Base-by-base conservation (phyloP, 345 rosid genomes). In the Camelina neglecta region DNA sequence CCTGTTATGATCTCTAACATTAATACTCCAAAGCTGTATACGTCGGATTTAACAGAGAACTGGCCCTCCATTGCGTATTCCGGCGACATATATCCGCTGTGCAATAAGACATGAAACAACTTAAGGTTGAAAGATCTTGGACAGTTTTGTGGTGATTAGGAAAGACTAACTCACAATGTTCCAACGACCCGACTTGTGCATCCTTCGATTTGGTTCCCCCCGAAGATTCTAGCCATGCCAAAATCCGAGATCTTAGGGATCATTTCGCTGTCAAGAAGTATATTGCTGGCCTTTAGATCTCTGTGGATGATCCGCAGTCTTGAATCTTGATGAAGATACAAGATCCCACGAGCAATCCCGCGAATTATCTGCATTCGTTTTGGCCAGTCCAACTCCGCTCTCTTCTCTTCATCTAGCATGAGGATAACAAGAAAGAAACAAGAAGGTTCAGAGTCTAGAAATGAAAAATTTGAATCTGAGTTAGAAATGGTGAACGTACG, bases 281-380 rank as follows among this genome's bases (percentile, higher is more conserved):
- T 11, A 39, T 83, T 83, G 66, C 82, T 75, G 1, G 77, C 74
- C 36, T 83, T 83, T 2, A 72, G 59, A 47, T 82, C 76, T 63
- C 85, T 61, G 49, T 82, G 83, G 42, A 83, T 73, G 53, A 78
- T 83, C 23, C 82, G 60, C 7, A 78, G 54, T 63, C 82, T 67
- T 36, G 84, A 81, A 69, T 83, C 86, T 72, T 78, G 82, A 75
- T 83, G 84, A 18, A 81, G 84, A 69, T 83, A 83, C 65, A 81
- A 70, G 47, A 81, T 76, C 18, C 86, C 86, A 6, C 75, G 51
- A 53, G 83, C 83, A 56, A 70, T 71, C 35, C 86, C 82, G 3
- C 76, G 16, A 0, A 81, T 78, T 21, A 81, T 69, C 23, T 71
- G 8, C 24, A 74, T 45, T 3, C 81, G 51, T 61, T 55, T 75